Conservation (phyloP, 768 basidiomycete species). For the Amylocystis lapponica region DNA sequence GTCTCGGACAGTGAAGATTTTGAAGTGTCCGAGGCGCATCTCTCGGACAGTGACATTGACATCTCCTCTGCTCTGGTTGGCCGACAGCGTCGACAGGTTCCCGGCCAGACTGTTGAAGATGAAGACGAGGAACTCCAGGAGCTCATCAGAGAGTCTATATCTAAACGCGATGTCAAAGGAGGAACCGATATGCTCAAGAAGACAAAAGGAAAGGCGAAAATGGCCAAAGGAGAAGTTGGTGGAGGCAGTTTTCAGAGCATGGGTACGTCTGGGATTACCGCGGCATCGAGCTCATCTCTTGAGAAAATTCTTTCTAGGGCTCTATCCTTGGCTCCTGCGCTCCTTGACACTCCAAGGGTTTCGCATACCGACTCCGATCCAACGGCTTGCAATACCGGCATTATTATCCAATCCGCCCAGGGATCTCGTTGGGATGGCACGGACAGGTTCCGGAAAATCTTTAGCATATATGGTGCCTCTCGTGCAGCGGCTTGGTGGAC, state of each 20-base stretch:
- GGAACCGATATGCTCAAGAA: slow-evolving; percentile 77
- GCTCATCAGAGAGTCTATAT: slow-evolving; percentile 64
- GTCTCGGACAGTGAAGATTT: slow-evolving; percentile 1
- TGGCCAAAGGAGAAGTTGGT: slow-evolving; percentile 72
- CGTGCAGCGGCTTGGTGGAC: slow-evolving; percentile 76
- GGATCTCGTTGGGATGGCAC: slow-evolving; percentile 96
- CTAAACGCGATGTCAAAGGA: slow-evolving; percentile 65
- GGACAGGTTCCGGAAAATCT: slow-evolving; percentile 97
- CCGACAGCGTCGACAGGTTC: slow-evolving; percentile 23
- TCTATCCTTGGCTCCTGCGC: slow-evolving; percentile 77
- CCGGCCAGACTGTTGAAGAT: slow-evolving; percentile 25
- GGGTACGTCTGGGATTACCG: slow-evolving; percentile 49
- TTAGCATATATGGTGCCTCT: slow-evolving; percentile 94
- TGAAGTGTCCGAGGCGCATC: slow-evolving; percentile 5
- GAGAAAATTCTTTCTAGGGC: slow-evolving; percentile 48
- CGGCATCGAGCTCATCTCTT: neutral
- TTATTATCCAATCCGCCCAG: slow-evolving; percentile 79
- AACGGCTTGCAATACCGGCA: slow-evolving; percentile 82
- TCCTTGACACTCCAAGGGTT: slow-evolving; percentile 90
- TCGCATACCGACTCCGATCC: slow-evolving; percentile 93
- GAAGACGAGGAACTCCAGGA: slow-evolving; percentile 52
- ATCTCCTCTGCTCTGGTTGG: slow-evolving; percentile 57
- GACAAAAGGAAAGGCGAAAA: slow-evolving; percentile 64
- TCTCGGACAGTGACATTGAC: slow-evolving; percentile 42
- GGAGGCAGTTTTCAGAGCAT: slow-evolving; percentile 96